Conservation (phyloP, 139 green algal genomes). For the Nannochloris sp. region DNA sequence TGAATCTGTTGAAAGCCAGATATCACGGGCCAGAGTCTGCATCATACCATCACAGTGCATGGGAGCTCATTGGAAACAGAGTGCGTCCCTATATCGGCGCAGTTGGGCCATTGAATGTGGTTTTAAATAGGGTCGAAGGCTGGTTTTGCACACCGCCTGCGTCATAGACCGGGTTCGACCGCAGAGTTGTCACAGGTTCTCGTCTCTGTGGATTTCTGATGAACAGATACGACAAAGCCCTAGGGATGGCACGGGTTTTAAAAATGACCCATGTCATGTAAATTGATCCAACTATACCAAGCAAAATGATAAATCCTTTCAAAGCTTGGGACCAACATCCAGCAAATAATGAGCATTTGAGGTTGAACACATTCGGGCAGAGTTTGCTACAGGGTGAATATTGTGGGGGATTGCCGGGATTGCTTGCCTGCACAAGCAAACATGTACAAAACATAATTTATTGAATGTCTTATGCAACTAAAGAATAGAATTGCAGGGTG, state of each 20-base stretch:
- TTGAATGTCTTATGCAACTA: background rate
- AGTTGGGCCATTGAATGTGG: too few relatives aligned
- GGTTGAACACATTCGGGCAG: conserved; percentile 37
- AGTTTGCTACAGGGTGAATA: conserved; percentile 6
- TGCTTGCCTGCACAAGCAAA: background rate
- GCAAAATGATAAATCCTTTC: background rate
- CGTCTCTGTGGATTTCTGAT: too few relatives aligned
- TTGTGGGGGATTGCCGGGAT: background rate
- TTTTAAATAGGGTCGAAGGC: too few relatives aligned
- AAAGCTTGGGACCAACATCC: conserved; percentile 28
- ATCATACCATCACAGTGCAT: background rate
- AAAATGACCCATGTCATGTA: background rate
- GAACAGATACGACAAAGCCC: too few relatives aligned
- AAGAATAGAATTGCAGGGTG: background rate
- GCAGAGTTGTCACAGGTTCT: too few relatives aligned
- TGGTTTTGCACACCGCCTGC: too few relatives aligned
- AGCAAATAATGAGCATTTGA: conserved; percentile 32
- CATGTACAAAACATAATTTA: conserved; percentile 1
- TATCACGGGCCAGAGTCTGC: background rate
- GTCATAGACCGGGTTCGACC: too few relatives aligned
- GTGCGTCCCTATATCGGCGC: background rate
- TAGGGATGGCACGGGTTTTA: too few relatives aligned
- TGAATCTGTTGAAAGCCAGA: background rate
- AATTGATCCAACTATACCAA: background rate
- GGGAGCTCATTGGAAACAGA: background rate